These are phyloP conservation scores for Exidia glandulosa DNA, from an alignment of 768 basidiomycete genomes.

Conservation along the genomic window DNA sequence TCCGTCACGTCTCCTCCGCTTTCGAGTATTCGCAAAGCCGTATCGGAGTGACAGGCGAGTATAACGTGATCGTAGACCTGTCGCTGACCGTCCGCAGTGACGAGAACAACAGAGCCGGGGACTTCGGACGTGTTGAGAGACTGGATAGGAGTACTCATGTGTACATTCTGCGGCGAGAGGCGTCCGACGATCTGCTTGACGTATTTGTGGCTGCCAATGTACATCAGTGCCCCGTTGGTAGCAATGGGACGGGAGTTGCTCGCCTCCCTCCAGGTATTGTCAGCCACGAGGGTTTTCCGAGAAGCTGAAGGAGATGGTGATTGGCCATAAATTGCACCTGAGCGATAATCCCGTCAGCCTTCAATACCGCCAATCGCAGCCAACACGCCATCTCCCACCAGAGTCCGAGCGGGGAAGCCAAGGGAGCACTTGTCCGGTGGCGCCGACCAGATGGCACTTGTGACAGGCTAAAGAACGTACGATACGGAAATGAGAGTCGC, in stretches of 20 bases:
- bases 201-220: slow-evolving; percentile 41
- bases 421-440: slow-evolving; percentile 57
- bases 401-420: slow-evolving; percentile 59
- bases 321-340: slow-evolving; percentile 65
- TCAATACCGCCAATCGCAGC: not conserved
- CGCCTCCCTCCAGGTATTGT: slow-evolving; percentile 66
- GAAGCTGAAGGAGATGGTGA: slow-evolving; percentile 62
- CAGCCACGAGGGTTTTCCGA: slow-evolving; percentile 59
- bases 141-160: slow-evolving; percentile 46
- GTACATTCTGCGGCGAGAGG: slow-evolving; percentile 41
- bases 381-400: slow-evolving; percentile 24
- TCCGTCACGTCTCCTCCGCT: slow-evolving; percentile 37
- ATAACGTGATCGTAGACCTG: slow-evolving; percentile 59
- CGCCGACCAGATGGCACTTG: slow-evolving; percentile 71
- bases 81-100: slow-evolving; percentile 33
- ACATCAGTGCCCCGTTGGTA: not conserved
- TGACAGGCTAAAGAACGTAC: slow-evolving; percentile 63
- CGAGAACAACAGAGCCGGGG: slow-evolving; percentile 27
- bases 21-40: slow-evolving; percentile 38
- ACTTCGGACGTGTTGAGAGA: slow-evolving; percentile 27
- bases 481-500: not conserved
- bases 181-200: slow-evolving; percentile 49
- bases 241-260: slow-evolving; percentile 6
- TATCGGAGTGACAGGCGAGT: slow-evolving; percentile 63
- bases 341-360: not conserved